Evolutionary conservation across 2,329 filamentous ascomycete species (phyloP), one percentile per base, ranked within the genome.

Genomic region (Xylaria sp.): DNA sequence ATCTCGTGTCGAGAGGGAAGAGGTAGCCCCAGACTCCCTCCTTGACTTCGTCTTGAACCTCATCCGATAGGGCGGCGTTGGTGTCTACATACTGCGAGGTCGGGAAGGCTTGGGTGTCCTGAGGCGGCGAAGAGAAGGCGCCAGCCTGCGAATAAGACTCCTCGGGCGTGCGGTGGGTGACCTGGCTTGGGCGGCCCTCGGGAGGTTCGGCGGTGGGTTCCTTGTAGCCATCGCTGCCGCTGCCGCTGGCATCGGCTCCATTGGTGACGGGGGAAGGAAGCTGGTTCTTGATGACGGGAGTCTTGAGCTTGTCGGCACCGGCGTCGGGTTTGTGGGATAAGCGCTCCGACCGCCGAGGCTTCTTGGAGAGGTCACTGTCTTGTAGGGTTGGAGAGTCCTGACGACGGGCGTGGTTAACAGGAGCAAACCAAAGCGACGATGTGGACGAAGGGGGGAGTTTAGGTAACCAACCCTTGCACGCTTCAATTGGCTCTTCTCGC

Each of bases 21-120:
- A 99, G 85, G 77, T 98, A 99, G 13, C 97, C 97, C 96, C 96
- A 99, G 1, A 98, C 94, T 9, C 94, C 94, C 79, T 97, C 92
- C 55, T 88, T 86, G 70, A 85, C 89, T 81, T 97, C 94, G 78
- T 97, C 92, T 71, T 94, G 89, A 3, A 97, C 92, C 66, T 97
- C 94, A 72, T 94, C 92, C 12, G 90, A 90, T 56, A 95, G 87
- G 32, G 89, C 87, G 68, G 88, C 84, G 34, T 93, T 89, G 2
- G 92, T 90, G 73, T 93, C 90, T 46, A 93, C 82, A 76, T 92
- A 92, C 81, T 99, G 96, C 8, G 93, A 94, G 70, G 76, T 80
- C 67, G 77, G 80, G 52, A 94, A 90, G 76, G 84, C 84, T 73
- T 84, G 83, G 2, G 82, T 85, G 68, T 84, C 93, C 73, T 90